Conservation (phyloP, 2,329 filamentous ascomycete genomes). For the Colletotrichum simmondsii region DNA sequence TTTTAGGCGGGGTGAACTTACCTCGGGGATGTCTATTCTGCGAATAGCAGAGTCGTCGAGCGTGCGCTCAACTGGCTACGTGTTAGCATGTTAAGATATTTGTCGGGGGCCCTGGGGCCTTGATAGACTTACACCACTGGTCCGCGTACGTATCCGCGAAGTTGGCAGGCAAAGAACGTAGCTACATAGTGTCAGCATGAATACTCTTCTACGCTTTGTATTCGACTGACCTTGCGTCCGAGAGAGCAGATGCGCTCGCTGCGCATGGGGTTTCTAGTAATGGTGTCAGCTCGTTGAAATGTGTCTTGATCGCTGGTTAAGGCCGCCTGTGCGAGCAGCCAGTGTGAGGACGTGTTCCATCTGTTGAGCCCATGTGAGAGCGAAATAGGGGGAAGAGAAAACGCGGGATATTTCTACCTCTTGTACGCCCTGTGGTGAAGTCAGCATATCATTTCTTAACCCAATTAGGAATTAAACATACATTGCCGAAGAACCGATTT, state of each 20-base stretch:
- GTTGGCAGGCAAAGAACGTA: conserved; percentile 48
- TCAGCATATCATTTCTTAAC: neutral
- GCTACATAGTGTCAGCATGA: conserved; percentile 33
- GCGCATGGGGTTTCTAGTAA: conserved; percentile 51
- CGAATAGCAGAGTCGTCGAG: conserved; percentile 82
- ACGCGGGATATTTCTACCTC: conserved; percentile 41
- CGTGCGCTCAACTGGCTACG: conserved; percentile 62
- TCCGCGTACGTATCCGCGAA: conserved; percentile 40
- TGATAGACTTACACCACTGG: conserved; percentile 61
- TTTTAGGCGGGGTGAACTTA: neutral
- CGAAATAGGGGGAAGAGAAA: conserved; percentile 36
- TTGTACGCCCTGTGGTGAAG: conserved; percentile 50
- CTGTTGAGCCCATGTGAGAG: too few species aligned
- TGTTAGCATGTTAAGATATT: neutral
- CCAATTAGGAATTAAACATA: neutral
- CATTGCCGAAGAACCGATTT: conserved; percentile 64
- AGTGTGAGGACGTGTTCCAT: too few species aligned
- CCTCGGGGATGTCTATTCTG: conserved; percentile 70
- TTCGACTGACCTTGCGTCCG: conserved; percentile 29
- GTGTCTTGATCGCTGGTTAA: neutral
- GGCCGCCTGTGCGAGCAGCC: too few species aligned
- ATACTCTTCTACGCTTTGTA: conserved; percentile 36
- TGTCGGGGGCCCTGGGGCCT: neutral
- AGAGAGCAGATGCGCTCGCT: conserved; percentile 56
- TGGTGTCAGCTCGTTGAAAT: neutral